These are phyloP conservation scores for Coniochaeta sp. DNA, from an alignment of 2,329 filamentous ascomycete genomes.

Conservation along the genomic window DNA sequence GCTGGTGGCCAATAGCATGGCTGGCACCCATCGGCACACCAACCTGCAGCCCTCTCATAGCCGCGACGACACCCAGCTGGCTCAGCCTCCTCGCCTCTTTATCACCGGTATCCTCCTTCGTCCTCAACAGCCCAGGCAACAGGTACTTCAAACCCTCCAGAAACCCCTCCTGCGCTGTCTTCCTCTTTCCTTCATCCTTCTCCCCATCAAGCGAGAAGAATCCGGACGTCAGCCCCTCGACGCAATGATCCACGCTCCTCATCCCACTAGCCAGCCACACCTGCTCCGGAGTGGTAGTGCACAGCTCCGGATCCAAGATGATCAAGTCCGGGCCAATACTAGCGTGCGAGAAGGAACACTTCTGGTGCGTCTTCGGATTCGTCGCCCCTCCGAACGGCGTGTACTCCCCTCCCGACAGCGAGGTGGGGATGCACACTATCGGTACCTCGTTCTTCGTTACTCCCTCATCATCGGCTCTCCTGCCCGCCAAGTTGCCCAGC, in stretches of 20 bases:
- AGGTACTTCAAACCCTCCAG: conserved; percentile 30
- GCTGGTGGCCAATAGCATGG: conserved; percentile 46
- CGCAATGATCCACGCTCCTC: conserved; percentile 49
- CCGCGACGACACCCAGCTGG: conserved; percentile 39
- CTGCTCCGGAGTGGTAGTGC: conserved; percentile 39
- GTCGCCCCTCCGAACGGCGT: conserved; percentile 14
- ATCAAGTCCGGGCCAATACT: conserved; percentile 40
- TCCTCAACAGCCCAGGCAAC: conserved; percentile 33
- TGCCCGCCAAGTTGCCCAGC: conserved; percentile 26
- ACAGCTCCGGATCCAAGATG: conserved; percentile 48
- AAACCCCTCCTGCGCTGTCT: not conserved
- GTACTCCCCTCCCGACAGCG: conserved; percentile 28
- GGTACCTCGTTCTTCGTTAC: conserved; percentile 18
- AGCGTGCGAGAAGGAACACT: conserved; percentile 22
- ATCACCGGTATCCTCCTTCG: conserved; percentile 22
- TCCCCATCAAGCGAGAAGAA: conserved; percentile 21
- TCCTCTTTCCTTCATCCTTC: conserved; percentile 11
- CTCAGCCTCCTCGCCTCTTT: conserved; percentile 6
- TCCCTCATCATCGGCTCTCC: conserved; percentile 14
- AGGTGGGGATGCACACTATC: conserved; percentile 26
- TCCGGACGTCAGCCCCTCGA: conserved; percentile 43
- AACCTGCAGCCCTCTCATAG: conserved; percentile 38
- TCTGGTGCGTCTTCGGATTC: conserved; percentile 11
- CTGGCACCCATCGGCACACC: conserved; percentile 39
- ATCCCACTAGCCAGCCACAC: conserved; percentile 54